phyloP scores from a whole-genome alignment of 257 asterid species.

The Przewalskia tangutica region DNA sequence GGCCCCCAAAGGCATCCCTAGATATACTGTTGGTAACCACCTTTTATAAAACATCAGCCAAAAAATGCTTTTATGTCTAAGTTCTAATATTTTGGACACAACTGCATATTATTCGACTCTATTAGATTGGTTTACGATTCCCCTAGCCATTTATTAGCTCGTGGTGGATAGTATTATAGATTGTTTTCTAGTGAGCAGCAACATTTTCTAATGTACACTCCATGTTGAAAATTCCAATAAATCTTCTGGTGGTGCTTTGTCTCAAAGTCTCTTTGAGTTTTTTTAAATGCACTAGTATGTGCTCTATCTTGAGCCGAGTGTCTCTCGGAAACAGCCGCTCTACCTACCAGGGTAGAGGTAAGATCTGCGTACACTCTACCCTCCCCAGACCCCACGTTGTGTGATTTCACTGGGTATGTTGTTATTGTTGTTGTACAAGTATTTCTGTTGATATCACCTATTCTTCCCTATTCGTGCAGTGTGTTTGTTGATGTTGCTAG shows the following conservation, averaged over 20 bases:
- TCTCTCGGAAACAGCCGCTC: too few species aligned
- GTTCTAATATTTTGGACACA: background rate
- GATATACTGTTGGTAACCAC: too few species aligned
- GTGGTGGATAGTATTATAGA: background rate
- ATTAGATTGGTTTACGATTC: background rate
- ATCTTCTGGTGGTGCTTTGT: background rate
- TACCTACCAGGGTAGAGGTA: too few species aligned
- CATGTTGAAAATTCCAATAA: background rate
- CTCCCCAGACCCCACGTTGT: too few species aligned
- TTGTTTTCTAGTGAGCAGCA: background rate
- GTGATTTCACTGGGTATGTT: too few species aligned
- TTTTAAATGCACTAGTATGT: too few species aligned
- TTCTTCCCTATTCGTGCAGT: background rate
- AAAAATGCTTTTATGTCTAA: background rate
- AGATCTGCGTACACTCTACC: too few species aligned
- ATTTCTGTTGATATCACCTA: background rate
- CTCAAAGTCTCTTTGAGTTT: background rate
- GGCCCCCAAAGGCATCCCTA: too few species aligned
- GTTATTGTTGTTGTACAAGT: too few species aligned
- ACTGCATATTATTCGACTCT: background rate
- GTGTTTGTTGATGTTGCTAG: background rate
- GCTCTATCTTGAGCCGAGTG: too few species aligned
- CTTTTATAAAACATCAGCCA: too few species aligned
- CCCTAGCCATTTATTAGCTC: background rate
- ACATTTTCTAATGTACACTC: background rate